Evolutionary conservation across 768 basidiomycete species (phyloP).

Genomic region (Russula griseocarnosa): DNA sequence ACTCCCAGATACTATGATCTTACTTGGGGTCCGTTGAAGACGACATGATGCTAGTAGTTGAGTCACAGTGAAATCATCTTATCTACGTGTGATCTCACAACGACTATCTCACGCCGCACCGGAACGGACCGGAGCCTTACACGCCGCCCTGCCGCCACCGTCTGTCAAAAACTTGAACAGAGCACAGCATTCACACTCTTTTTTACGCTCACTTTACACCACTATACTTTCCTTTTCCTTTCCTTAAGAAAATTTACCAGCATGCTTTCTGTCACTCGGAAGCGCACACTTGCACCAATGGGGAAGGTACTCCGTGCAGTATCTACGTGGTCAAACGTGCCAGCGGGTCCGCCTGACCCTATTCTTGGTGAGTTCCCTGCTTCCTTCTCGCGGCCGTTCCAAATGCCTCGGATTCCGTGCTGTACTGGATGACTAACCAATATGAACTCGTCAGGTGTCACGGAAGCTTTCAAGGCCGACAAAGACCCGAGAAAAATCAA

Average conservation of each 20-base stretch:
- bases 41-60: constrained; percentile 16
- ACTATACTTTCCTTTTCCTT: constrained; percentile 30
- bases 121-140: constrained; percentile 2
- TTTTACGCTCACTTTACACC: constrained; percentile 15
- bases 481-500: constrained; percentile 91
- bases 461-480: constrained; percentile 97
- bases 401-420: neutral
- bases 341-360: constrained; percentile 86
- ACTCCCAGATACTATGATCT: neutral
- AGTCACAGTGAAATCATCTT: constrained; percentile 11
- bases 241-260: constrained; percentile 30
- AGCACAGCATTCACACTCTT: constrained; percentile 13
- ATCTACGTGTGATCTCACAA: too few species aligned
- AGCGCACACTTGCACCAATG: constrained; percentile 50
- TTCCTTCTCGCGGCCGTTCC: constrained; percentile 6
- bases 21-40: constrained; percentile 22
- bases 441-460: constrained; percentile 54
- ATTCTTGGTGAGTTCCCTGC: constrained; percentile 68
- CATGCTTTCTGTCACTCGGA: constrained; percentile 43
- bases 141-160: neutral
- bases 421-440: neutral
- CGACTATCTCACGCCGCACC: neutral
- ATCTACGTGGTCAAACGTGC: constrained; percentile 79
- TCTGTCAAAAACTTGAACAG: constrained; percentile 3
- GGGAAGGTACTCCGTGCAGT: constrained; percentile 41